phyloP scores from a whole-genome alignment of 805 yeast species.

The Candida loeiensis region DNA sequence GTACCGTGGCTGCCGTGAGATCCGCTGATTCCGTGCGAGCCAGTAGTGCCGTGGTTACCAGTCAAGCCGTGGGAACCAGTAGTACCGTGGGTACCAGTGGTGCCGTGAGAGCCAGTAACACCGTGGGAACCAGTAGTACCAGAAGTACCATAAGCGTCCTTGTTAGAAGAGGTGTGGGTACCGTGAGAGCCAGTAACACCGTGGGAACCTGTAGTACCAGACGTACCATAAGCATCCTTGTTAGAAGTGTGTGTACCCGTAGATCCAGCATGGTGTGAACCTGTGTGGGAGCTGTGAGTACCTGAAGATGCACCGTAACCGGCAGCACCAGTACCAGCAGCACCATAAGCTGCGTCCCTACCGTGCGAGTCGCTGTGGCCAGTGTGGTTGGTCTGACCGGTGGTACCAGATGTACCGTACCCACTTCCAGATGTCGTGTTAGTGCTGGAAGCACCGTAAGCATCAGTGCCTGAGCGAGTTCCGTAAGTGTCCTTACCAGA shows the following conservation, averaged over 20 bases:
- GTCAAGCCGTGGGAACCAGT: constrained; percentile 4
- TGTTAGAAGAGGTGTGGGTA: constrained; percentile 4
- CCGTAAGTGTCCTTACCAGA: neutral
- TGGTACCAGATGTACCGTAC: constrained; percentile 5
- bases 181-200: constrained; percentile 18
- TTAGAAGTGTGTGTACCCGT: neutral
- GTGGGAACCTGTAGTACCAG: neutral
- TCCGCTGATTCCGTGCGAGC: constrained; percentile 9
- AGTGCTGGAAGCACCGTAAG: neutral
- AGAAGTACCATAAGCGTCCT: constrained; percentile 9
- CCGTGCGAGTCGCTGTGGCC: constrained; percentile 7
- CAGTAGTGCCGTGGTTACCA: constrained; percentile 2
- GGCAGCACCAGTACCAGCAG: constrained; percentile 12
- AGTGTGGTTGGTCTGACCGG: constrained; percentile 8
- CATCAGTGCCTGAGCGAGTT: neutral
- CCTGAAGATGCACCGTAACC: neutral
- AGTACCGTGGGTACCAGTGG: constrained; percentile 2
- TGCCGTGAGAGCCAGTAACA: neutral
- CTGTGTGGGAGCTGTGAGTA: constrained; percentile 9
- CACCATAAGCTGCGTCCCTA: constrained; percentile 6
- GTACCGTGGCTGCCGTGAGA: constrained; percentile 5
- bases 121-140: constrained; percentile 9
- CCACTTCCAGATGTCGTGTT: neutral
- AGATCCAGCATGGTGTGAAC: constrained; percentile 10
- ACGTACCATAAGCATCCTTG: neutral